These are phyloP conservation scores for Calonectria ilicicola DNA, from an alignment of 2,329 filamentous ascomycete species.

Conservation along the genomic window DNA sequence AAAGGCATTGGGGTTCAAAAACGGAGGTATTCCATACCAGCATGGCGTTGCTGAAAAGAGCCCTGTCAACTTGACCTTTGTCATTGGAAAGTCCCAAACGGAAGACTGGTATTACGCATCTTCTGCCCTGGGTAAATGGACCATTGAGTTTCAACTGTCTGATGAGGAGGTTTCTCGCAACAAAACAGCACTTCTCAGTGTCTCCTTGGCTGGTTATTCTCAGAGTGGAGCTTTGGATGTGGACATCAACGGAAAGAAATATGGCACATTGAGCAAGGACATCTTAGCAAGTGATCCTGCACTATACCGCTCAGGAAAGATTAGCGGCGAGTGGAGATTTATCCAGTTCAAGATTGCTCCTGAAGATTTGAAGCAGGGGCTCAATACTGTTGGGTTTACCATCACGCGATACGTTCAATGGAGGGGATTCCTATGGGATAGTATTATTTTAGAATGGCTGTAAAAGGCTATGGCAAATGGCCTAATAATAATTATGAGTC, in stretches of 20 bases:
- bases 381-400: not conserved
- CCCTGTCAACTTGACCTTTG: not conserved
- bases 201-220: not conserved
- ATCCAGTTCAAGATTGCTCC: not conserved
- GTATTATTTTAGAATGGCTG: not conserved
- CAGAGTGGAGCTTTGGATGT: not conserved
- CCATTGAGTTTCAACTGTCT: not conserved
- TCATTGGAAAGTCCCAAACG: not conserved
- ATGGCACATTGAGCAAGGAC: not conserved
- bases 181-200: not conserved
- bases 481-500: not conserved
- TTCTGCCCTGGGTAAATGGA: not conserved
- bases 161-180: not conserved
- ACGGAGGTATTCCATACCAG: not conserved
- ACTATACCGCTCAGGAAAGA: not conserved
- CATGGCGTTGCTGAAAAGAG: not conserved
- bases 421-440: not conserved
- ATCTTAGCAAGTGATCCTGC: not conserved
- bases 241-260: not conserved
- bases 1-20: not conserved
- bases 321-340: not conserved
- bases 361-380: not conserved
- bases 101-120: conserved; percentile 3
- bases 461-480: not conserved
- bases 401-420: not conserved